These are phyloP conservation scores for Cladobotryum mycophilum DNA, from an alignment of 2,329 filamentous ascomycete genomes.

Conservation along the genomic window DNA sequence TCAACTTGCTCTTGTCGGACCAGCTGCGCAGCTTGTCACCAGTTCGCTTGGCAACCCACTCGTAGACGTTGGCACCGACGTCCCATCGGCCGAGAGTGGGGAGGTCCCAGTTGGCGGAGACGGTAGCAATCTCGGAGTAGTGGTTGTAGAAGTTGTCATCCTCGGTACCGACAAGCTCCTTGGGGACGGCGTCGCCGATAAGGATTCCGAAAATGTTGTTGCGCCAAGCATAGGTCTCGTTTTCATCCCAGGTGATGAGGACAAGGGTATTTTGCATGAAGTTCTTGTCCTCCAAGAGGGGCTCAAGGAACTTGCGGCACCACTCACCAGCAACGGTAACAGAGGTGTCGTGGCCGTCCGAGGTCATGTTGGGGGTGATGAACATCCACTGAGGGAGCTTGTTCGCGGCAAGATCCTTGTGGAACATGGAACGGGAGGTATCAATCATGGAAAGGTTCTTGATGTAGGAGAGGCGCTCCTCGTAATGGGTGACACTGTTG, in stretches of 20 bases:
- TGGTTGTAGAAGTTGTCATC: constrained; percentile 68
- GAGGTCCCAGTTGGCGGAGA: constrained; percentile 63
- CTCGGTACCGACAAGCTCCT: constrained; percentile 56
- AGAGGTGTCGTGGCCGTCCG: constrained; percentile 68
- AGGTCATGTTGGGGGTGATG: constrained; percentile 69
- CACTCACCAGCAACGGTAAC: constrained; percentile 64
- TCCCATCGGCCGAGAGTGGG: constrained; percentile 66
- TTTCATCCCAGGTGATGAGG: constrained; percentile 75
- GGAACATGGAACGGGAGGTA: constrained; percentile 49
- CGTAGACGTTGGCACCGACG: constrained; percentile 64
- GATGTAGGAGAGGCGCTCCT: constrained; percentile 57
- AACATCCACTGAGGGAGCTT: constrained; percentile 67
- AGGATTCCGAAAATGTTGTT: constrained; percentile 68
- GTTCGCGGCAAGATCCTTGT: constrained; percentile 56
- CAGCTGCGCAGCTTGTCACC: constrained; percentile 45
- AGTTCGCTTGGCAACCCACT: constrained; percentile 53
- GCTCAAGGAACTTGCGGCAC: constrained; percentile 61
- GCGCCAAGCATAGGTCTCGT: constrained; percentile 57
- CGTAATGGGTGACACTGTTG: constrained; percentile 54
- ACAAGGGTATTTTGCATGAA: constrained; percentile 74
- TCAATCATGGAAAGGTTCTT: constrained; percentile 57
- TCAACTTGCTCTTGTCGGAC: constrained; percentile 27
- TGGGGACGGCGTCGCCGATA: constrained; percentile 66
- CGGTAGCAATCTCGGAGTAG: constrained; percentile 62
- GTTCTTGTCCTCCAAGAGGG: constrained; percentile 60